Evolutionary conservation across 257 asterid genomes (phyloP).

Genomic region (Haberlea rhodopensis): DNA sequence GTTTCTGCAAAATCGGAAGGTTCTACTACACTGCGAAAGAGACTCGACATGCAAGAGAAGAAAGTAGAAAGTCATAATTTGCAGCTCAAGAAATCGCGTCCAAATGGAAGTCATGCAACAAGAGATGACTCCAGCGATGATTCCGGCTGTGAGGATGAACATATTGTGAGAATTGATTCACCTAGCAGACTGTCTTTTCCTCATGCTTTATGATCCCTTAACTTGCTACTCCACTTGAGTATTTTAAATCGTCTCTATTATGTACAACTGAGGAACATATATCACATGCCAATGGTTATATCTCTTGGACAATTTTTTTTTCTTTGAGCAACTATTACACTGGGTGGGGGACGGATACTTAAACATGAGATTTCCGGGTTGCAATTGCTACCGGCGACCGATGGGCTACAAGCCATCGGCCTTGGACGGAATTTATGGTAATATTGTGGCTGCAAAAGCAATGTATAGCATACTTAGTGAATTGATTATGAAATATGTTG

Average conservation of each 20-base stretch:
- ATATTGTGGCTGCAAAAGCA: too few species aligned
- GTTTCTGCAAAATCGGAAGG: conserved; percentile 73
- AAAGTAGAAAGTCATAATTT: conserved; percentile 16
- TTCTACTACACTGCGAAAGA: conserved; percentile 46
- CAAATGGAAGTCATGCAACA: conserved; percentile 26
- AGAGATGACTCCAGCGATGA: conserved; percentile 72
- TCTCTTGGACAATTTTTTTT: too few species aligned
- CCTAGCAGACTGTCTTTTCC: conserved; percentile 76
- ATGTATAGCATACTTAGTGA: too few species aligned
- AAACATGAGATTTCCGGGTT: too few species aligned
- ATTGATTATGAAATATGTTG: too few species aligned
- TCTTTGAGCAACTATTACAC: too few species aligned
- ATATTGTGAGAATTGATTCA: conserved; percentile 70
- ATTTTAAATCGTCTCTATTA: too few species aligned
- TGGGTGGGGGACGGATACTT: too few species aligned
- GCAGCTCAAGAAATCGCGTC: conserved; percentile 24
- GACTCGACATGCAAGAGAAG: conserved; percentile 31
- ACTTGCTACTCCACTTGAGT: too few species aligned
- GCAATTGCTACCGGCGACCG: too few species aligned
- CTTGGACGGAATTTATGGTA: too few species aligned
- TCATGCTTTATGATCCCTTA: conserved; percentile 31
- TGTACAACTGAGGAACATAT: neutral
- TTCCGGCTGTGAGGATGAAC: conserved; percentile 82
- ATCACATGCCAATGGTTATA: neutral
- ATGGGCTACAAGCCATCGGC: too few species aligned